Evolutionary conservation across 176 grass and related monocot genomes (phyloP).

Genomic region (Miscanthus lutarioriparius): DNA sequence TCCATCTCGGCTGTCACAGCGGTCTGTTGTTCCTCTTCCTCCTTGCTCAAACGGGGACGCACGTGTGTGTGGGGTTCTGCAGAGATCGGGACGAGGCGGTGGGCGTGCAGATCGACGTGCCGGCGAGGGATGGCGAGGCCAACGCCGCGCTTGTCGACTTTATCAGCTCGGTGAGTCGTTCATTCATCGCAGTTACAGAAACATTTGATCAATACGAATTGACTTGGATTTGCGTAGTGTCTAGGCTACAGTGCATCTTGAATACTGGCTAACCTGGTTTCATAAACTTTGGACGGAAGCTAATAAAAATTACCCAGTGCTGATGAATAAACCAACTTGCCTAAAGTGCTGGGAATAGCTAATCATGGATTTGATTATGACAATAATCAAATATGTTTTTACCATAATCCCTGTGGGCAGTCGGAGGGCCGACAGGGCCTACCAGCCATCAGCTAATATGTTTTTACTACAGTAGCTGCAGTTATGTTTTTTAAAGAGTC

Average conservation of each 20-base stretch:
- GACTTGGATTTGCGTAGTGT: background rate
- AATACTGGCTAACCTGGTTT: background rate
- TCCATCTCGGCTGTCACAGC: background rate
- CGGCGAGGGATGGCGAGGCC: constrained; percentile 89
- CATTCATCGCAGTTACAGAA: background rate
- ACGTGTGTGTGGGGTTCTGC: background rate
- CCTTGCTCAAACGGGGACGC: background rate
- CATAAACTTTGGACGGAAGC: background rate
- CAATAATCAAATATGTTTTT: too few relatives aligned
- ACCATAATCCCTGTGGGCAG: too few relatives aligned
- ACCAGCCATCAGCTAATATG: too few relatives aligned
- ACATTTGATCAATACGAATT: background rate
- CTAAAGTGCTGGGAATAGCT: background rate
- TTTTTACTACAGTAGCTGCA: too few relatives aligned
- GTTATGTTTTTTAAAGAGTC: too few relatives aligned
- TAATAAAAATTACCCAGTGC: background rate
- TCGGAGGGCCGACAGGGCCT: too few relatives aligned
- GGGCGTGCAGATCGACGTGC: constrained; percentile 92
- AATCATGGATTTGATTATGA: too few relatives aligned
- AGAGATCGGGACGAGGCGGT: constrained; percentile 90
- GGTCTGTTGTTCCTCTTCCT: background rate
- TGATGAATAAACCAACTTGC: background rate
- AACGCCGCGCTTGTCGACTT: constrained; percentile 88
- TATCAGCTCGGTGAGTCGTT: constrained; percentile 72
- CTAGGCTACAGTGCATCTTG: background rate